A percentile compares a stretch with the other conserved stretches of the same genome.
Evolutionary conservation across 2,329 filamentous ascomycete species (phyloP).

Genomic region (Pezicula rhizophila): DNA sequence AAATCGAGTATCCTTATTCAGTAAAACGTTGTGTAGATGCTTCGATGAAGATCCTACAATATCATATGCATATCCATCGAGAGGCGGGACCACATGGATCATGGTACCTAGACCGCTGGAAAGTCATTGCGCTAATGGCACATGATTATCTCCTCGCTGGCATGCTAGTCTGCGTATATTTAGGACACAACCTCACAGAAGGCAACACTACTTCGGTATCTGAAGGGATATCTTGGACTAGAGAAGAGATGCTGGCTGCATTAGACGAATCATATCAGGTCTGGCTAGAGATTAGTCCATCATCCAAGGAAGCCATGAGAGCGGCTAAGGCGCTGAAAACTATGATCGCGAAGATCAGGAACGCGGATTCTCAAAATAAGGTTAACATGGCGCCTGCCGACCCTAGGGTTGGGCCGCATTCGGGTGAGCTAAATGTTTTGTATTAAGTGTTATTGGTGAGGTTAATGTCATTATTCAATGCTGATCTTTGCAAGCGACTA

Average conservation of each 20-base stretch:
- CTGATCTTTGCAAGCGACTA: too few species aligned
- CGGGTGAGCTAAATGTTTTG: too few species aligned
- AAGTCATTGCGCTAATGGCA: constrained; percentile 12
- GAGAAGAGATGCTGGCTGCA: constrained; percentile 14
- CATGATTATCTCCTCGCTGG: constrained; percentile 21
- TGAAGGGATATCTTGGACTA: constrained; percentile 10
- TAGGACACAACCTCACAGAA: constrained; percentile 11
- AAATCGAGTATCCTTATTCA: constrained; percentile 45
- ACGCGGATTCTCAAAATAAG: neutral
- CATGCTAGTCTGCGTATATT: constrained; percentile 21
- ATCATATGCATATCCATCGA: constrained; percentile 29
- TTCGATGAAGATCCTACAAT: constrained; percentile 40
- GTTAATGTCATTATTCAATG: too few species aligned
- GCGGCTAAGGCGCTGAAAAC: constrained; percentile 13
- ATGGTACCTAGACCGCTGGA: constrained; percentile 14
- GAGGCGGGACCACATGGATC: constrained; percentile 7
- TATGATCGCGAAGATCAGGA: constrained; percentile 15
- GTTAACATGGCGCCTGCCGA: too few species aligned
- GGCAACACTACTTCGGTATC: neutral
- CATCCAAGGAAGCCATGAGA: constrained; percentile 16
- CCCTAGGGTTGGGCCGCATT: too few species aligned
- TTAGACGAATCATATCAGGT: constrained; percentile 14
- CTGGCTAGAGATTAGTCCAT: constrained; percentile 10
- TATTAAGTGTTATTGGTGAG: too few species aligned
- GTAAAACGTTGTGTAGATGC: constrained; percentile 45